Evolutionary conservation across 179 eudicot genomes (phyloP).

Genomic region (Sideroxylon spinosum): DNA sequence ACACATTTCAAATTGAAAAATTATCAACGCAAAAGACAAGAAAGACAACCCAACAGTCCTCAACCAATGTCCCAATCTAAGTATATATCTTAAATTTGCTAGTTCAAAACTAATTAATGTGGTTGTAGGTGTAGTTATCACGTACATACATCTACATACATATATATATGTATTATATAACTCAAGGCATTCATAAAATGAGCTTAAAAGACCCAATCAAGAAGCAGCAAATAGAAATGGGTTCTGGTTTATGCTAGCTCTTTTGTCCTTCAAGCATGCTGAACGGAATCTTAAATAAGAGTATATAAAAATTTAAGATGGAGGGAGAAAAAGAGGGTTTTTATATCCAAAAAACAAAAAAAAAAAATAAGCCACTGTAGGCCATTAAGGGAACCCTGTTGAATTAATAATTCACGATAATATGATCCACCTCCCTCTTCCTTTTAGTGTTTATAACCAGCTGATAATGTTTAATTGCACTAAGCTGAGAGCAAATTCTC

Average conservation of each 20-base stretch:
- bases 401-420: slow-evolving; percentile 45
- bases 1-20: not conserved
- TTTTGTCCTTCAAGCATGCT: too few relatives aligned
- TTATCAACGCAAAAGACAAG: not conserved
- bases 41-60: not conserved
- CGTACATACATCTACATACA: too few relatives aligned
- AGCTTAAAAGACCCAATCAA: slow-evolving; percentile 32
- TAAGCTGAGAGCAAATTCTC: too few relatives aligned
- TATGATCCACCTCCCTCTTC: slow-evolving; percentile 43
- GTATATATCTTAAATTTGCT: not conserved
- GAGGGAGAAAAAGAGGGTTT: slow-evolving; percentile 6
- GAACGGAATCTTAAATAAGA: slow-evolving; percentile 8
- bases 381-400: slow-evolving; percentile 71
- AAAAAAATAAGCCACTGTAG: slow-evolving; percentile 37
- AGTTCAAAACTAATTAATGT: slow-evolving; percentile 1
- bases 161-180: not conserved
- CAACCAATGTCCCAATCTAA: slow-evolving; percentile 5
- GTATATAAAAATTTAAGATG: slow-evolving; percentile 20
- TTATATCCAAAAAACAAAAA: not conserved
- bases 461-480: too few relatives aligned
- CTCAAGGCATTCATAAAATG: slow-evolving; percentile 10
- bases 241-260: too few relatives aligned
- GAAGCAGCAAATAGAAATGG: too few relatives aligned
- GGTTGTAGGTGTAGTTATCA: slow-evolving; percentile 2
- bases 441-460: slow-evolving; percentile 42